phyloP scores from a whole-genome alignment of 495 filamentous ascomycete species.

The Penicillium ucsense region DNA sequence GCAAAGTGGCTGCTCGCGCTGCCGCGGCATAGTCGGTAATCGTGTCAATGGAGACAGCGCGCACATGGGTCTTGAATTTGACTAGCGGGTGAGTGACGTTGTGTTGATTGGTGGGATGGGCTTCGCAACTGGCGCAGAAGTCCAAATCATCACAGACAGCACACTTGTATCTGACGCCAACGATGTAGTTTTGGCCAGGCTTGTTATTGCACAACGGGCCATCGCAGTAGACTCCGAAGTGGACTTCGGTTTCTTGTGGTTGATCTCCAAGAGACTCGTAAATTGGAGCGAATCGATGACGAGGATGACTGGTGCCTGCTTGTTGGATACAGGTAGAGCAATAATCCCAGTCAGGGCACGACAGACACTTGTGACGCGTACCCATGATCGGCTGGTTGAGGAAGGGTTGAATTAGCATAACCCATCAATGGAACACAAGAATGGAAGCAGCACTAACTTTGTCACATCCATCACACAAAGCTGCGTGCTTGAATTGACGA shows the following conservation, averaged over 20 bases:
- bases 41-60: conserved; percentile 81
- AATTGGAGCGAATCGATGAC: conserved; percentile 84
- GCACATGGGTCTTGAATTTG: conserved; percentile 92
- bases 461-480: conserved; percentile 93
- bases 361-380: conserved; percentile 92
- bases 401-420: neutral
- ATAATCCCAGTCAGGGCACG: conserved; percentile 97
- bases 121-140: conserved; percentile 93
- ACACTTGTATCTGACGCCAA: conserved; percentile 89
- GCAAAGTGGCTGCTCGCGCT: conserved; percentile 52
- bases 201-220: conserved; percentile 73
- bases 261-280: conserved; percentile 65
- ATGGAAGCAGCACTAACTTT: conserved; percentile 37
- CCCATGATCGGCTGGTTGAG: conserved; percentile 58
- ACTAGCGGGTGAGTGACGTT: conserved; percentile 93
- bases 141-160: conserved; percentile 94
- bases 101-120: conserved; percentile 71
- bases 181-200: conserved; percentile 55
- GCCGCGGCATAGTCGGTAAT: conserved; percentile 60
- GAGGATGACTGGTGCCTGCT: conserved; percentile 59
- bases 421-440: neutral
- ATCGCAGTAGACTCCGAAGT: conserved; percentile 89
- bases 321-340: conserved; percentile 67
- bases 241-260: conserved; percentile 40
- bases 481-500: conserved; percentile 70